Evolutionary conservation across 306 rosid genomes (phyloP).

Genomic region (Abrus pulchellus): DNA sequence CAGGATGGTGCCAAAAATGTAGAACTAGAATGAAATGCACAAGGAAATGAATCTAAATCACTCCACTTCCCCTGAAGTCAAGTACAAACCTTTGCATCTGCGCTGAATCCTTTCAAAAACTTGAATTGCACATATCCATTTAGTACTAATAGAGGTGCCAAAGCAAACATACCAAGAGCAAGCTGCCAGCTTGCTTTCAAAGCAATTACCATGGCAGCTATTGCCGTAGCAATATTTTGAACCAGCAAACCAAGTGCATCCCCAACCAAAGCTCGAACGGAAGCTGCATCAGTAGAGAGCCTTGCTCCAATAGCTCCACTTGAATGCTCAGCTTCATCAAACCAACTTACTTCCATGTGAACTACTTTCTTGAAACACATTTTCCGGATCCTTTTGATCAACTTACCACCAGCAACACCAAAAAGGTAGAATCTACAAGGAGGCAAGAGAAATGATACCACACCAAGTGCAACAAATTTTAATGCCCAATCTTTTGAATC

Average conservation of each 20-base stretch:
- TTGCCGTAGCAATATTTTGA: constrained; percentile 58
- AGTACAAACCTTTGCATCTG: constrained; percentile 65
- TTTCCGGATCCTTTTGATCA: constrained; percentile 56
- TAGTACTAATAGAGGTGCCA: constrained; percentile 57
- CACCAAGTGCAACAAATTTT: constrained; percentile 55
- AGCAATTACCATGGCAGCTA: constrained; percentile 56
- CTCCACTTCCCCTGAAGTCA: constrained; percentile 1
- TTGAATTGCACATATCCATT: constrained; percentile 57
- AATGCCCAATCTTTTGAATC: constrained; percentile 81
- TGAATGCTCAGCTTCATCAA: constrained; percentile 68
- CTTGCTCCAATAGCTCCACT: constrained; percentile 67
- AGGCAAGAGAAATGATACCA: constrained; percentile 46
- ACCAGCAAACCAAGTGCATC: constrained; percentile 69
- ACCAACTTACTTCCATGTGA: constrained; percentile 80
- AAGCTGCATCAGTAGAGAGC: constrained; percentile 68
- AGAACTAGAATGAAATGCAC: background rate
- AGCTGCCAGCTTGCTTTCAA: constrained; percentile 67
- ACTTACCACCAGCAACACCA: constrained; percentile 61
- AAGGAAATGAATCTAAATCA: constrained; percentile 3
- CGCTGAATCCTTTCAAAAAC: constrained; percentile 62
- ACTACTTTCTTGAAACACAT: constrained; percentile 63
- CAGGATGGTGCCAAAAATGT: background rate
- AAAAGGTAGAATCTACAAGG: constrained; percentile 64
- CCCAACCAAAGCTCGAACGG: constrained; percentile 63
- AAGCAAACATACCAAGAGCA: constrained; percentile 56